Base-by-base conservation (phyloP, 306 rosid genomes). In the Mimosa bimucronata region DNA sequence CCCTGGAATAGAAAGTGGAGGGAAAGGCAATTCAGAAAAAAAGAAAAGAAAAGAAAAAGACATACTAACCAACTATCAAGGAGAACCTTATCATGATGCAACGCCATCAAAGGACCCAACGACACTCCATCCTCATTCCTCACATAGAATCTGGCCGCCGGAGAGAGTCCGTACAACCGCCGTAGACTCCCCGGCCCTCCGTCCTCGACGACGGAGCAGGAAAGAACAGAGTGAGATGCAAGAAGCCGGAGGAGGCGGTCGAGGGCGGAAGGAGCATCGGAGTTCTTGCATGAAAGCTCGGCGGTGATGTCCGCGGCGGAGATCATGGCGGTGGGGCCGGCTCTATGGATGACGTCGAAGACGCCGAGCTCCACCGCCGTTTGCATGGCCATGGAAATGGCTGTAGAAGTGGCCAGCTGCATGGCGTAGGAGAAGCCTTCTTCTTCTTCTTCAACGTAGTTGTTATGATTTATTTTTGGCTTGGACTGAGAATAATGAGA, bases 241-340 rank as follows among this genome's bases (percentile, higher is more conserved):
- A 89, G 66, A 15, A 89, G 86, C 77, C 83, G 16, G 38, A 87
- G 86, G 3, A 87, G 79, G n/a, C 89, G 85, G 1, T 89, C 90
- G 1, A 89, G 4, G 82, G 83, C 79, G 42, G 55, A 3, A 0
- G 89, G 77, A 2, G 89, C 86, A 2, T 83, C 78, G 0, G 87
- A 62, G 79, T 89, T 89, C 4, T 28, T 46, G 0, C 85, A 8
- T 6, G 90, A 82, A 64, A 89, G 88, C 55, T 44, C 16, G 11
- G 69, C 0, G 65, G 5, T 31, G 68, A 0, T 76, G 50, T 7
- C 86, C 80, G 1, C 72, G 81, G 28, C 77, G 73, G 37, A 81
- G 83, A 6, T 86, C 55, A n/a, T 29, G 14, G 78, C 80, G 0
- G 21, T 72, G 0, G 70, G 58, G 3, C 89, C 88, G 0, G 77